Conservation (phyloP, 2,329 filamentous ascomycete genomes). For the Colletotrichum godetiae region DNA sequence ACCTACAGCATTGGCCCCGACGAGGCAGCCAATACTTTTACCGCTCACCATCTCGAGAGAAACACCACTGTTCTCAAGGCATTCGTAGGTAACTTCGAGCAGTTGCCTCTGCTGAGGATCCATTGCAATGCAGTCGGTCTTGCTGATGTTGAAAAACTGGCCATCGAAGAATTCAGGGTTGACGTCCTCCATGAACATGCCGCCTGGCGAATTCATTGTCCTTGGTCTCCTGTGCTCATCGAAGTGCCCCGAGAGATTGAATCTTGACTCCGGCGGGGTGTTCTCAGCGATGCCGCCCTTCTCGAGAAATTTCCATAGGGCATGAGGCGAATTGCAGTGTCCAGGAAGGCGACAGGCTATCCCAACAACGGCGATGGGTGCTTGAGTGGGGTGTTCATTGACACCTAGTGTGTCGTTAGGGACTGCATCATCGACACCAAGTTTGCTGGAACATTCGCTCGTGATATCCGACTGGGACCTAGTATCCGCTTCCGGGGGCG, state of each 20-base stretch:
- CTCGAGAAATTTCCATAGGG: slow-evolving; percentile 51
- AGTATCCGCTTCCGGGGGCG: no score
- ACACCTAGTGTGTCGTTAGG: no score
- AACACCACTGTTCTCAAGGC: slow-evolving; percentile 35
- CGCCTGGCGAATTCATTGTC: slow-evolving; percentile 48
- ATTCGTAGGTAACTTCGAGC: slow-evolving; percentile 47
- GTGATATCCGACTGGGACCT: neutral
- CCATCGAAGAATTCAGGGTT: slow-evolving; percentile 45
- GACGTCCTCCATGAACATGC: slow-evolving; percentile 47
- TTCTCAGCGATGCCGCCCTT: slow-evolving; percentile 45
- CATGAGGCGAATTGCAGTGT: slow-evolving; percentile 43
- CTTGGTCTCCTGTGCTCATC: slow-evolving; percentile 48
- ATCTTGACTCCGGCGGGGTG: slow-evolving; percentile 43
- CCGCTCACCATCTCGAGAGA: neutral
- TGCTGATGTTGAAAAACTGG: slow-evolving; percentile 50
- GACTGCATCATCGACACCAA: neutral
- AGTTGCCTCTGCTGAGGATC: slow-evolving; percentile 63
- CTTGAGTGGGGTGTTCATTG: slow-evolving; percentile 22
- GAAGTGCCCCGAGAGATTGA: slow-evolving; percentile 48
- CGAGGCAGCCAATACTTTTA: slow-evolving; percentile 36
- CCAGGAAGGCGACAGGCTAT: slow-evolving; percentile 56
- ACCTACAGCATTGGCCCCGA: slow-evolving; percentile 42
- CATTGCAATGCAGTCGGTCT: slow-evolving; percentile 62
- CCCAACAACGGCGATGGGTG: slow-evolving; percentile 55
- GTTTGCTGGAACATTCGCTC: neutral